These are phyloP conservation scores for Grifola frondosa DNA, from an alignment of 1,284 basidiomycete species.

Conservation along the genomic window DNA sequence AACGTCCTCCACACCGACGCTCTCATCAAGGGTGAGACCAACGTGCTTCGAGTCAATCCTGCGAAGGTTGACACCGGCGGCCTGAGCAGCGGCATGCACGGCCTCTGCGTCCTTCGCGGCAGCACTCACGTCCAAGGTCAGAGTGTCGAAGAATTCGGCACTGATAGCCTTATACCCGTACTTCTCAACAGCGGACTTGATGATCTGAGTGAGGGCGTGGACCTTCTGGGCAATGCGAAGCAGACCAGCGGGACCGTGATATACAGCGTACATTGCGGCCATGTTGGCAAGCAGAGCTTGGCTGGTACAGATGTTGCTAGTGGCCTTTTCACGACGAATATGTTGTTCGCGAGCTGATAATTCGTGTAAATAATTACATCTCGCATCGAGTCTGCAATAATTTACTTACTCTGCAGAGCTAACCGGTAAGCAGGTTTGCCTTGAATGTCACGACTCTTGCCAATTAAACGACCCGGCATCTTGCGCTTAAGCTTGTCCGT, in stretches of 20 bases:
- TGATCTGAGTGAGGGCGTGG: constrained; percentile 83
- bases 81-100: constrained; percentile 71
- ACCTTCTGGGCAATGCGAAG: constrained; percentile 87
- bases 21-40: constrained; percentile 94
- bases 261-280: constrained; percentile 97
- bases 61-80: constrained; percentile 83
- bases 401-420: constrained; percentile 85
- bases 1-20: constrained; percentile 74
- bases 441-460: constrained; percentile 81
- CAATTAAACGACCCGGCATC: constrained; percentile 95
- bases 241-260: constrained; percentile 91
- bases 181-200: constrained; percentile 68
- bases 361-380: not conserved
- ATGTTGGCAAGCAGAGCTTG: constrained; percentile 96
- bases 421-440: constrained; percentile 91
- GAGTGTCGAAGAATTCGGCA: constrained; percentile 86
- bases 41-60: constrained; percentile 75
- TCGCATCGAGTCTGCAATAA: not conserved
- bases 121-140: constrained; percentile 80
- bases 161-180: constrained; percentile 74
- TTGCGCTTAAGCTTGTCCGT: constrained; percentile 93
- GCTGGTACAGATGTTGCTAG: constrained; percentile 91
- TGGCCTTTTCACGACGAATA: constrained; percentile 94
- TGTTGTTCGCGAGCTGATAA: constrained; percentile 87
- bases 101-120: constrained; percentile 58